Evolutionary conservation across 192 early-diverging fungal species (phyloP), one percentile per base, ranked within the genome.

Genomic region (Coemansia javaensis): DNA sequence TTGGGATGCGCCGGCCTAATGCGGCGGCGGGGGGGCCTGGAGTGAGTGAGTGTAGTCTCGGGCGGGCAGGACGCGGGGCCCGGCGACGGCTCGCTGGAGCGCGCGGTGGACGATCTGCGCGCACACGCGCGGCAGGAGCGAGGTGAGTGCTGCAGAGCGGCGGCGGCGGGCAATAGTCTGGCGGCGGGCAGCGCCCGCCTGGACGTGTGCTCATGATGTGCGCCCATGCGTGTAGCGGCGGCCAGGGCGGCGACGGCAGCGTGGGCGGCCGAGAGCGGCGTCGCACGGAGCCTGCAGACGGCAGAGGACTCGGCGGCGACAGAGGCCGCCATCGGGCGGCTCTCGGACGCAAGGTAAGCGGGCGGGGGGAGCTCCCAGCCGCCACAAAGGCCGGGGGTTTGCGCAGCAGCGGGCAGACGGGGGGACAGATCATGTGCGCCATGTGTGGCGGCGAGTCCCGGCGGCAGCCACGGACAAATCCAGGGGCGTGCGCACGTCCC

Each of bases 271-370:
- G 27, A 21, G 36, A 57, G 62, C 40, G 48, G 23, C 30, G 48
- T 47, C 4, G 28, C 24, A 8, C 37, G 25, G 13, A 41, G 31
- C 16, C 27, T 56, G 18, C 53, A 32, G 23, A 25, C 34, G 21
- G 61, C 53, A 5, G 28, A 33, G 12, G 53, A 44, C 12, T 52
- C 53, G 12, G 53, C 30, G n/a, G 48, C 43, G 32, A 51, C 53
- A 9, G 61, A 64, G 41, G 48, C 50, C 34, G 36, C 34, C 40
- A 56, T 64, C 12, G 38, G 43, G 2, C 42, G 41, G 16, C 61
- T 64, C 15, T 64, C 61, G 8, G 61, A 64, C 32, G 56, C 33
- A 46, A 64, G 61, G 61, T 56, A 64, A 10, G 45, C n/a, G n/a
- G n/a, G n/a, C n/a, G n/a, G n/a, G n/a, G n/a, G n/a, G n/a, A n/a